phyloP scores from a whole-genome alignment of 129 eudicot species.

The Arctium lappa region DNA sequence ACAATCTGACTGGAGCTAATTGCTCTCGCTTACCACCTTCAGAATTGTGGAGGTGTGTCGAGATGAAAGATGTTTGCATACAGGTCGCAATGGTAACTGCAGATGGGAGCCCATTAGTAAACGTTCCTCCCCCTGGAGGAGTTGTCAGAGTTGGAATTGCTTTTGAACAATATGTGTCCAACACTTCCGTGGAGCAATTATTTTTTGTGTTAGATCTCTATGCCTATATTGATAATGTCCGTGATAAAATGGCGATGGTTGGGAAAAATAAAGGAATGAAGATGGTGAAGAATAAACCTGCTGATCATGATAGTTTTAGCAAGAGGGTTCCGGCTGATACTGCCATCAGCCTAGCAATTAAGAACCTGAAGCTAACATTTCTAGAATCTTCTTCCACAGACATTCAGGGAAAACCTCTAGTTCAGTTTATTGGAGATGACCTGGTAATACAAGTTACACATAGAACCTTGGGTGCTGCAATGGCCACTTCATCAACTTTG shows the following conservation, averaged over 20 bases:
- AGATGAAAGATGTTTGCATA: slow-evolving; percentile 52
- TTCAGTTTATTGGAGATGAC: slow-evolving; percentile 65
- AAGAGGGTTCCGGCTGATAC: slow-evolving; percentile 81
- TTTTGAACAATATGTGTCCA: slow-evolving; percentile 65
- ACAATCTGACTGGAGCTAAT: slow-evolving; percentile 11
- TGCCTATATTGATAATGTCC: slow-evolving; percentile 53
- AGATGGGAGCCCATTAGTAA: slow-evolving; percentile 64
- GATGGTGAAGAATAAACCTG: slow-evolving; percentile 29
- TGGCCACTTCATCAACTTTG: slow-evolving; percentile 68
- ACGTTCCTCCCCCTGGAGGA: slow-evolving; percentile 83
- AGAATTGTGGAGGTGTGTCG: slow-evolving; percentile 72
- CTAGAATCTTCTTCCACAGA: slow-evolving; percentile 51
- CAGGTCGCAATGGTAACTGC: slow-evolving; percentile 95
- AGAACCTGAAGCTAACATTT: slow-evolving; percentile 60
- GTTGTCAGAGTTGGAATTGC: slow-evolving; percentile 73
- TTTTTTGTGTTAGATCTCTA: slow-evolving; percentile 76
- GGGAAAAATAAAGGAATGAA: slow-evolving; percentile 33
- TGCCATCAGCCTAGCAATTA: slow-evolving; percentile 52
- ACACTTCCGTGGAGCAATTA: slow-evolving; percentile 80
- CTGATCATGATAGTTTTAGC: slow-evolving; percentile 29
- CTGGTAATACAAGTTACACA: slow-evolving; percentile 59
- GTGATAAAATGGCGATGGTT: slow-evolving; percentile 52
- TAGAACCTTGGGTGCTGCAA: slow-evolving; percentile 87
- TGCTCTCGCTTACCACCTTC: slow-evolving; percentile 33
- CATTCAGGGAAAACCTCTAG: slow-evolving; percentile 54